These are phyloP conservation scores for Lenzites betulinus DNA, from an alignment of 768 basidiomycete genomes.

Conservation along the genomic window DNA sequence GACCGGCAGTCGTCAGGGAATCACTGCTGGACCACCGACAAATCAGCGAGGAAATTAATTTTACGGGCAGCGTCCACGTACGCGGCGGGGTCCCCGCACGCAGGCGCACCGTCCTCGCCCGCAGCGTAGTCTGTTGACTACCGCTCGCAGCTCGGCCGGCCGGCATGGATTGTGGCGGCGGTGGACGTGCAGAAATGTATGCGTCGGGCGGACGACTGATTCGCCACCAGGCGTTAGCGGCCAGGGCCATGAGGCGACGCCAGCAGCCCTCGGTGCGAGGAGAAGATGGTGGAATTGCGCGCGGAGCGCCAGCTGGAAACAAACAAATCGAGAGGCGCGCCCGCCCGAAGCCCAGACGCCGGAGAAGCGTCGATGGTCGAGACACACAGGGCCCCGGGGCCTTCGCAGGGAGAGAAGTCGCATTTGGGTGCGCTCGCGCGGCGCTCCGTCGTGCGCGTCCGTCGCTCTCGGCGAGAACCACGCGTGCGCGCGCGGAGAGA, in stretches of 20 bases:
- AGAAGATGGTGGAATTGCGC: background rate
- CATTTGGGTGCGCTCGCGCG: background rate
- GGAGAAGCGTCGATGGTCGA: background rate
- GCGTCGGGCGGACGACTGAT: background rate
- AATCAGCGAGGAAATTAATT: background rate
- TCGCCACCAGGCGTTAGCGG: background rate
- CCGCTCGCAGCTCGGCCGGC: background rate
- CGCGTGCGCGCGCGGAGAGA: background rate
- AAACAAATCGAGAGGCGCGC: background rate
- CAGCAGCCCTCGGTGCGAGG: background rate
- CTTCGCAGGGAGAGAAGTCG: background rate
- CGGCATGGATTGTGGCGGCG: background rate
- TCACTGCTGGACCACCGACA: background rate
- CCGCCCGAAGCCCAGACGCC: background rate
- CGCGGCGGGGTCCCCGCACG: background rate
- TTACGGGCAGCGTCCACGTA: background rate
- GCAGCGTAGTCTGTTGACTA: background rate
- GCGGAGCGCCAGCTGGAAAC: background rate
- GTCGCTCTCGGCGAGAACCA: background rate
- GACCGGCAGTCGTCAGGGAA: background rate
- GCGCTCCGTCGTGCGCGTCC: constrained; percentile 14
- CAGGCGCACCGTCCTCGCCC: background rate
- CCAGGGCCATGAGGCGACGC: background rate
- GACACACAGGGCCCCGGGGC: background rate
- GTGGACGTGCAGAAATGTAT: background rate